These are phyloP conservation scores for Adansonia gregorii DNA, from an alignment of 441 rosid genomes.

Conservation along the genomic window DNA sequence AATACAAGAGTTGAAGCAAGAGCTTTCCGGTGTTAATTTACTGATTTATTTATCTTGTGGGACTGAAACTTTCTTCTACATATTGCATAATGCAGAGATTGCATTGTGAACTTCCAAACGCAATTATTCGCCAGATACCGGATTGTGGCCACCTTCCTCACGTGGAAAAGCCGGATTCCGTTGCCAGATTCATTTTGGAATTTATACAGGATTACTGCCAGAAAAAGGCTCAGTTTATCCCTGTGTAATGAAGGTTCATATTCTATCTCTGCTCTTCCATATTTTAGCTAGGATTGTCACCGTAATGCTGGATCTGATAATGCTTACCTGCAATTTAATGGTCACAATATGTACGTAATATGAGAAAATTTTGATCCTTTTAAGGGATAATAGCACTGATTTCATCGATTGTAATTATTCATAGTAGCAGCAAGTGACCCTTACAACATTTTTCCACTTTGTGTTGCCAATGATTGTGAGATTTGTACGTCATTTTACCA, in stretches of 20 bases:
- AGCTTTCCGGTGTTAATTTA: neutral
- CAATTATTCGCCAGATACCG: slow-evolving; percentile 62
- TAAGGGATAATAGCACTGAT: neutral
- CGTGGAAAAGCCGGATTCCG: slow-evolving; percentile 65
- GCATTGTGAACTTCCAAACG: slow-evolving; percentile 64
- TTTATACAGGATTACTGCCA: slow-evolving; percentile 52
- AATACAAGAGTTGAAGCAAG: neutral
- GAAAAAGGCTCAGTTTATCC: slow-evolving; percentile 36
- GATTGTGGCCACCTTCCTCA: slow-evolving; percentile 88
- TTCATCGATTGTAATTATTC: neutral
- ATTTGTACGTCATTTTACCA: too few species aligned
- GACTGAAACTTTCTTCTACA: neutral
- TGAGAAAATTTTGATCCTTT: neutral
- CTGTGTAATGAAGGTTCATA: slow-evolving; percentile 28
- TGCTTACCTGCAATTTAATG: neutral
- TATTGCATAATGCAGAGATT: slow-evolving; percentile 50
- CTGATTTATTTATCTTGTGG: neutral
- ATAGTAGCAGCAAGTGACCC: too few species aligned
- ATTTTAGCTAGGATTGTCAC: neutral
- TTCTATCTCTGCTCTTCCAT: neutral
- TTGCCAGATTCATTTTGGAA: slow-evolving; percentile 57
- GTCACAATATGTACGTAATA: neutral
- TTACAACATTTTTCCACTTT: too few species aligned
- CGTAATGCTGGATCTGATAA: neutral
- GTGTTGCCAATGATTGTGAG: too few species aligned